Conservation (phyloP, 2,329 filamentous ascomycete species). For the Colletotrichum nymphaeae region DNA sequence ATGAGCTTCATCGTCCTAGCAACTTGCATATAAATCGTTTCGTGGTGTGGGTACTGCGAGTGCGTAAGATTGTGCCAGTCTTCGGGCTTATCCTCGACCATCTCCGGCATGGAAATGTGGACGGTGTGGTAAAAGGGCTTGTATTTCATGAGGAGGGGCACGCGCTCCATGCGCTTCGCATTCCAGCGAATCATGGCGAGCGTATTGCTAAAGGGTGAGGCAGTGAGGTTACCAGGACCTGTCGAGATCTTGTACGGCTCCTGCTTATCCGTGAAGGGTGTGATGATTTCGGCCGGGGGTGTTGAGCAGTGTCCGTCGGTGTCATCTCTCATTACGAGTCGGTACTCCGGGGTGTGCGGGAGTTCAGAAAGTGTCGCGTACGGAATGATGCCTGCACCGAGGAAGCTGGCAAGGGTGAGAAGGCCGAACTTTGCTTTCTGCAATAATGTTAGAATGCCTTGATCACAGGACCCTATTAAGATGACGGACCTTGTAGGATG, state of each 20-base stretch:
- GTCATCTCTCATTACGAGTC: slow-evolving; percentile 30
- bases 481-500: not conserved
- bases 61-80: slow-evolving; percentile 41
- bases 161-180: slow-evolving; percentile 40
- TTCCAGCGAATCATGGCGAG: slow-evolving; percentile 45
- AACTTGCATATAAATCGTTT: slow-evolving; percentile 40
- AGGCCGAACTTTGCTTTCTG: slow-evolving; percentile 28
- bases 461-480: not conserved
- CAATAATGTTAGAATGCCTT: not conserved
- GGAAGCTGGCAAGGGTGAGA: slow-evolving; percentile 15
- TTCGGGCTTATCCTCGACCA: slow-evolving; percentile 30
- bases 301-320: slow-evolving; percentile 14
- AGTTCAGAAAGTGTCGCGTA: slow-evolving; percentile 31
- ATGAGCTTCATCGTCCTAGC: slow-evolving; percentile 44
- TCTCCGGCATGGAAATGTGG: slow-evolving; percentile 42
- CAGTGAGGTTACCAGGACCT: slow-evolving; percentile 27
- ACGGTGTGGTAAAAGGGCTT: slow-evolving; percentile 44
- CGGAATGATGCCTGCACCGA: slow-evolving; percentile 35
- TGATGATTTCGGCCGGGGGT: slow-evolving; percentile 16
- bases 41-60: slow-evolving; percentile 39
- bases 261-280: slow-evolving; percentile 19
- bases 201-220: slow-evolving; percentile 43
- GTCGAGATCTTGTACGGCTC: slow-evolving; percentile 14
- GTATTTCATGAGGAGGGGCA: slow-evolving; percentile 42
- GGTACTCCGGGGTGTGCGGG: slow-evolving; percentile 31